Conservation (phyloP, 2,329 filamentous ascomycete genomes). For the Ophiostoma piceae region DNA sequence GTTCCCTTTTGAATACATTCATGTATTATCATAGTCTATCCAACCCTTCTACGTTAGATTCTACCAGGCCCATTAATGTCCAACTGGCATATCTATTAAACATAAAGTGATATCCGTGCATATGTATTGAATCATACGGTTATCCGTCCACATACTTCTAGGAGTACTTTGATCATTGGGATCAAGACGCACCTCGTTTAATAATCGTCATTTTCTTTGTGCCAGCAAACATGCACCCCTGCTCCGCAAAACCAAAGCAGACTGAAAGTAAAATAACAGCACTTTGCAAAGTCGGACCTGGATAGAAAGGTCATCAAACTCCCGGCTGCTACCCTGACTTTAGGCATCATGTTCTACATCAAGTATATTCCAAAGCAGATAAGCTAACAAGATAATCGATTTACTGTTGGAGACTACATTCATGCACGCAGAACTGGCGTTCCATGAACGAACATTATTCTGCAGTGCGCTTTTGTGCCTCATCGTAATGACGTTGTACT, state of each 20-base stretch:
- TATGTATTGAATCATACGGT: not conserved
- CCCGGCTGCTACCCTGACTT: not conserved
- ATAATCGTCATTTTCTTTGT: not conserved
- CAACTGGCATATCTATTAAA: not conserved
- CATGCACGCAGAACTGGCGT: not conserved
- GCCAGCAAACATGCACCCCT: not conserved
- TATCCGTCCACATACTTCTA: not conserved
- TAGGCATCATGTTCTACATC: not conserved
- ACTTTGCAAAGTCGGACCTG: not conserved
- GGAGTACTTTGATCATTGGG: not conserved
- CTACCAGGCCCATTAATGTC: not conserved
- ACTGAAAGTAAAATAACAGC: not conserved
- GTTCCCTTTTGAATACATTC: not conserved
- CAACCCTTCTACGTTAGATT: not conserved
- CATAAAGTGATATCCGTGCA: not conserved
- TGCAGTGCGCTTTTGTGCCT: not conserved
- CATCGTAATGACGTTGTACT: not conserved
- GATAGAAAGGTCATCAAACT: not conserved
- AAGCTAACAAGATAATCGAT: not conserved
- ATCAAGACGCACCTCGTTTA: not conserved
- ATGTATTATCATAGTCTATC: not conserved
- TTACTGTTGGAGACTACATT: not conserved
- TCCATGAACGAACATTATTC: not conserved
- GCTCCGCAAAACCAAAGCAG: not conserved
- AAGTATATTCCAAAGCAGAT: not conserved